These are phyloP conservation scores for Hypoxylon sp. DNA, from an alignment of 2,329 filamentous ascomycete species.

Conservation along the genomic window DNA sequence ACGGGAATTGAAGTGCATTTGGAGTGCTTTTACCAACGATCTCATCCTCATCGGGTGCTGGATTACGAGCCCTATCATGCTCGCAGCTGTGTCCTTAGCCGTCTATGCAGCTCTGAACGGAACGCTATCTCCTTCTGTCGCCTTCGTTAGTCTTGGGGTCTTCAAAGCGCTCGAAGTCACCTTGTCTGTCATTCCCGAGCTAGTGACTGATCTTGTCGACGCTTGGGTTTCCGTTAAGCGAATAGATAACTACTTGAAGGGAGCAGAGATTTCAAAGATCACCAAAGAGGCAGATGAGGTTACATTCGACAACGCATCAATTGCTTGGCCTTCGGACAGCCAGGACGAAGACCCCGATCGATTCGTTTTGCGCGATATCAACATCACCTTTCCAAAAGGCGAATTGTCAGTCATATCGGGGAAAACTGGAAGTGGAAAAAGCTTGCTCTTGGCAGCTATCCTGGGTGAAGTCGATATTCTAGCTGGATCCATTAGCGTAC, in stretches of 20 bases:
- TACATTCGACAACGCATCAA: constrained; percentile 73
- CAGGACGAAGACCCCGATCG: constrained; percentile 67
- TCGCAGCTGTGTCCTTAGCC: constrained; percentile 77
- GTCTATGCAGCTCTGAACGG: constrained; percentile 75
- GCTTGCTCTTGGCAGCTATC: constrained; percentile 77
- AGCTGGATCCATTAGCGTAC: constrained; percentile 69
- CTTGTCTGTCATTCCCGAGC: constrained; percentile 77
- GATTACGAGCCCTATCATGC: constrained; percentile 78
- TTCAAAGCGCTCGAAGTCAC: constrained; percentile 81
- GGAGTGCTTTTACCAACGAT: constrained; percentile 75
- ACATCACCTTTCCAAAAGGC: constrained; percentile 73
- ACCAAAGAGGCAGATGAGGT: constrained; percentile 70
- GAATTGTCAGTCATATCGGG: constrained; percentile 82
- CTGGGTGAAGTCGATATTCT: constrained; percentile 81
- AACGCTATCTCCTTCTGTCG: constrained; percentile 75
- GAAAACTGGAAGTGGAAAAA: constrained; percentile 83
- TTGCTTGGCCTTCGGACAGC: constrained; percentile 80
- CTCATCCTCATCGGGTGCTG: constrained; percentile 74
- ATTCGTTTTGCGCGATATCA: constrained; percentile 75
- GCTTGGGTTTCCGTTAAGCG: constrained; percentile 78
- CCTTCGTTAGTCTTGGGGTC: constrained; percentile 82
- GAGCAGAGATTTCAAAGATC: constrained; percentile 71
- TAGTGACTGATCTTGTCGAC: constrained; percentile 78
- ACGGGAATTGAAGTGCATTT: constrained; percentile 74
- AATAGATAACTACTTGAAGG: constrained; percentile 77